These are phyloP conservation scores for Isatis tinctoria DNA, from an alignment of 345 rosid species.

Conservation along the genomic window DNA sequence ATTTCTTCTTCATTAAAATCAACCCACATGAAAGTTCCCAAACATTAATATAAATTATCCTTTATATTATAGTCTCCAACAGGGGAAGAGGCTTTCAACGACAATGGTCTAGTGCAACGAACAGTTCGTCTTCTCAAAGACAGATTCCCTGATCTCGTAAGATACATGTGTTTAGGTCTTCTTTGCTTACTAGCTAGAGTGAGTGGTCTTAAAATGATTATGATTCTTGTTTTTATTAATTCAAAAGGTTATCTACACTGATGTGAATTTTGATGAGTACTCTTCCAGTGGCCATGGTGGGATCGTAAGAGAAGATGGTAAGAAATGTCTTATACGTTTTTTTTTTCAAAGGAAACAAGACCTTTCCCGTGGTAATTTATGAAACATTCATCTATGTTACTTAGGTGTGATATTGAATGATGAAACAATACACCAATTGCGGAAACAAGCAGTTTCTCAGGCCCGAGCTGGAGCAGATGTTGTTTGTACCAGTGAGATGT, in stretches of 20 bases:
- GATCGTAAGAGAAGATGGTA: slow-evolving; percentile 86
- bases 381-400: not conserved
- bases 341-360: not conserved
- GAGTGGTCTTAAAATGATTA: not conserved
- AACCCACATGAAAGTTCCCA: not conserved
- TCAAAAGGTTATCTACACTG: slow-evolving; percentile 77
- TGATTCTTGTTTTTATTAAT: not conserved
- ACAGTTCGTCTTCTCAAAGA: slow-evolving; percentile 74
- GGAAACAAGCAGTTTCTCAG: slow-evolving; percentile 92
- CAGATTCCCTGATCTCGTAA: slow-evolving; percentile 81
- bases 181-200: not conserved
- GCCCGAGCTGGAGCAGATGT: slow-evolving; percentile 96
- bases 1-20: not conserved
- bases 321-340: not conserved
- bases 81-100: slow-evolving; percentile 91
- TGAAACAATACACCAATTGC: slow-evolving; percentile 86
- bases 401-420: slow-evolving; percentile 89
- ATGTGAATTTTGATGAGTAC: slow-evolving; percentile 89
- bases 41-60: not conserved
- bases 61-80: slow-evolving; percentile 49
- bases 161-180: slow-evolving; percentile 8
- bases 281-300: slow-evolving; percentile 95
- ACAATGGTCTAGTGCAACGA: slow-evolving; percentile 79
- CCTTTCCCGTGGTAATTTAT: not conserved
- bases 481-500: slow-evolving; percentile 98